Evolutionary conservation across 257 asterid species (phyloP), one percentile per base, ranked within the genome.

Genomic region (Solanum corneliomulleri): DNA sequence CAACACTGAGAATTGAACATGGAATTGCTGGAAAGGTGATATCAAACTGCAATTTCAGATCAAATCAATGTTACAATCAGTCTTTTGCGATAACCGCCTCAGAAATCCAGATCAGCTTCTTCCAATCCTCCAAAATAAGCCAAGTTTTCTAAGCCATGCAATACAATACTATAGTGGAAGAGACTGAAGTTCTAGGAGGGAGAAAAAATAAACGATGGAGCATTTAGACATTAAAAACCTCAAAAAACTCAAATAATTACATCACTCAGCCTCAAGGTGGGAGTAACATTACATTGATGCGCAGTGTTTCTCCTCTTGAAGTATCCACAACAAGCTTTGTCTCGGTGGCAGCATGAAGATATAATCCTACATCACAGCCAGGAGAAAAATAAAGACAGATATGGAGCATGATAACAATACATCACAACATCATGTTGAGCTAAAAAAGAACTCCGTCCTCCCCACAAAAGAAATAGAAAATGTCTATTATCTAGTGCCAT

Each of bases 11-110:
- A 49, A 95, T 94, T 82, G 99, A 97, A 87, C 99, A 97, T 27
- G 99, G 91, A 86, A 97, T 96, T 78, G 98, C 98, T 58, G 99
- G 99, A 87, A 97, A 96, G 87, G 99, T 97, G 88, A 97, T 95
- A 92, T 97, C 99, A 90, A 96, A 97, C 99, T 97, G 99, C 94
- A 94, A 88, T 89, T 90, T 89, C 87, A 90, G 78, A 90, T 27
- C 64, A 83, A 88, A 91, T 23, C 85, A 41, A 85, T 88, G 87
- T 88, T 21, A 88, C 25, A 89, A 86, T 89, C 70, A 85, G 86
- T 88, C 37, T 90, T 87, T 71, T 68, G 39, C 37, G 52, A 80
- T 49, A 68, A 29, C 3, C 9, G 2, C 29, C 44, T 35, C 49
- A 39, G 33, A 49, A 80, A 80, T 18, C 42, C 25, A 45, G n/a